Evolutionary conservation across 371 early-diverging fungal genomes (phyloP).

Genomic region (Umbelopsis sp.): DNA sequence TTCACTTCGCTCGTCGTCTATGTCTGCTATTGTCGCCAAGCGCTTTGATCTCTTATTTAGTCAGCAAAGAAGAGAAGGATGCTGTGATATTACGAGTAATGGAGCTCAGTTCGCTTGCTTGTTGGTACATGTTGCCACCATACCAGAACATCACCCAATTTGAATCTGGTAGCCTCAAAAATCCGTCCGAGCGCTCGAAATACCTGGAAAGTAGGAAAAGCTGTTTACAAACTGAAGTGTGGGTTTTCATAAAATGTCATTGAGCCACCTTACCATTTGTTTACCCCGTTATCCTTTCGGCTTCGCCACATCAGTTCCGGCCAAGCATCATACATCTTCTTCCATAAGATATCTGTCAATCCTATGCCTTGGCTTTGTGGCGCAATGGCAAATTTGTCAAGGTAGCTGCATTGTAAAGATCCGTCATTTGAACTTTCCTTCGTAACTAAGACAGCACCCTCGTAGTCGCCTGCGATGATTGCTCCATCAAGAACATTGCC

Average conservation of each 20-base stretch:
- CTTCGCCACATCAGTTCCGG: slow-evolving; percentile 86
- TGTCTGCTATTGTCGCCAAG: too few relatives aligned
- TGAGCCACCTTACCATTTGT: slow-evolving; percentile 72
- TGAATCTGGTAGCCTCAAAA: slow-evolving; percentile 59
- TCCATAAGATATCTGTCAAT: slow-evolving; percentile 93
- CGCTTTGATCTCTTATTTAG: neutral
- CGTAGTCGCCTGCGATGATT: slow-evolving; percentile 90
- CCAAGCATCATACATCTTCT: slow-evolving; percentile 70
- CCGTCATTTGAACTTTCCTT: slow-evolving; percentile 26
- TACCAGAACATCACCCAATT: slow-evolving; percentile 85
- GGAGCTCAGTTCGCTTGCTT: slow-evolving; percentile 33
- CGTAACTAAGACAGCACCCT: slow-evolving; percentile 52
- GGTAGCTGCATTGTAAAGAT: slow-evolving; percentile 54
- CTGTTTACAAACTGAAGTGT: neutral
- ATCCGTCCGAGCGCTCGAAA: slow-evolving; percentile 87
- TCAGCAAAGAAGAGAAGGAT: slow-evolving; percentile 31
- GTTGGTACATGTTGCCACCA: slow-evolving; percentile 56
- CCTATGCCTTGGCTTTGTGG: slow-evolving; percentile 91
- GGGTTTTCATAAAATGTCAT: neutral
- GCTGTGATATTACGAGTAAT: slow-evolving; percentile 52
- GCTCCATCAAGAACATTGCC: slow-evolving; percentile 55
- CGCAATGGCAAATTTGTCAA: slow-evolving; percentile 93
- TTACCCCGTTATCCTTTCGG: slow-evolving; percentile 87
- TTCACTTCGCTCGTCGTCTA: too few relatives aligned
- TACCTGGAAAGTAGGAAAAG: slow-evolving; percentile 55